These are phyloP conservation scores for Nakaseomyces sp. DNA, from an alignment of 1,139 yeast genomes.

Conservation along the genomic window DNA sequence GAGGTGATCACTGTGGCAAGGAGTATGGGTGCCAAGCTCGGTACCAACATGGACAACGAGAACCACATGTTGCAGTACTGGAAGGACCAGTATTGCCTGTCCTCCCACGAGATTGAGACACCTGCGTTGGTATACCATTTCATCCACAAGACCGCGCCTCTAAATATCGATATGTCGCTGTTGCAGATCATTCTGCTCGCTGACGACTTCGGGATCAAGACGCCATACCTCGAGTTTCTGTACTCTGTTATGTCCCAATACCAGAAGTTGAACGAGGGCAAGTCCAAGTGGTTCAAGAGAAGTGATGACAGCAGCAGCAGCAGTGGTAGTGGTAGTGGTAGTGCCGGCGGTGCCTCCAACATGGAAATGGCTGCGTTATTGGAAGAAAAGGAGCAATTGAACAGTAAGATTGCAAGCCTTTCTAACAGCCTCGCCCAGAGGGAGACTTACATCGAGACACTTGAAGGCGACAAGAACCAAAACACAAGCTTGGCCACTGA, in stretches of 20 bases:
- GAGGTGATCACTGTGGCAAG: conserved; percentile 69
- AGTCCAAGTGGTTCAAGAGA: conserved; percentile 35
- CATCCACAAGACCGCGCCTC: conserved; percentile 19
- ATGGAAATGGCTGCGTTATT: conserved; percentile 4
- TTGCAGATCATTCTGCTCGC: conserved; percentile 81
- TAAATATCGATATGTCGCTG: conserved; percentile 64
- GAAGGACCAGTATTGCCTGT: conserved; percentile 34
- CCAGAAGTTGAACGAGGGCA: conserved; percentile 42
- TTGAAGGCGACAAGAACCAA: neutral
- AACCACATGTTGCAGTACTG: conserved; percentile 47
- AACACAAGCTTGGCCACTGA: neutral
- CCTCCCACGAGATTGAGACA: conserved; percentile 13
- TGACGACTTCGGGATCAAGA: conserved; percentile 74
- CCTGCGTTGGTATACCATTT: conserved; percentile 28
- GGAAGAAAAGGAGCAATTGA: conserved; percentile 2
- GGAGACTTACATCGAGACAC: neutral
- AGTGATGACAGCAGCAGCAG: neutral
- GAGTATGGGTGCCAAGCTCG: conserved; percentile 58
- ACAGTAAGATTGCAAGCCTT: neutral
- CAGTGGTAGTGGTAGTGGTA: neutral
- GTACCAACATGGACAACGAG: conserved; percentile 38
- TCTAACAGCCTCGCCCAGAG: neutral
- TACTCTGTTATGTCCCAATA: conserved; percentile 73
- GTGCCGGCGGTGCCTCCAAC: neutral
- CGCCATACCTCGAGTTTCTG: conserved; percentile 82